Percentiles rank a stretch among this genome's conserved stretches.
These are phyloP conservation scores for Ustanciosporium gigantosporum DNA, from an alignment of 1,284 basidiomycete genomes.

Conservation along the genomic window DNA sequence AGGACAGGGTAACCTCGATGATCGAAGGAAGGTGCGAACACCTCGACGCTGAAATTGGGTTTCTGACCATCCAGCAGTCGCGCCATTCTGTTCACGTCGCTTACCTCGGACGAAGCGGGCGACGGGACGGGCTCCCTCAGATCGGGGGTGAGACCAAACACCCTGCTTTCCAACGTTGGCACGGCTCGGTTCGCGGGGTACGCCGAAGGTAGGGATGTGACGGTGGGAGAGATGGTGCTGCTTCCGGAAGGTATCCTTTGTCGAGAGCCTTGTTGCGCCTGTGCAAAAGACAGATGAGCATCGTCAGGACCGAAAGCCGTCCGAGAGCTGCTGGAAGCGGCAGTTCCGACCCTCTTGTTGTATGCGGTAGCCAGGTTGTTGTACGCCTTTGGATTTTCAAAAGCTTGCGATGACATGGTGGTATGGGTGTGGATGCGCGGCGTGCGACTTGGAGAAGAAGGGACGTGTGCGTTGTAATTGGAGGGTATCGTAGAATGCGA, in stretches of 20 bases:
- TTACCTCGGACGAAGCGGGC: conserved; percentile 8
- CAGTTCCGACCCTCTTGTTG: conserved; percentile 26
- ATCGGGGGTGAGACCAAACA: conserved; percentile 33
- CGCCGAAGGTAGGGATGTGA: too few relatives aligned
- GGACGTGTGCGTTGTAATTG: neutral
- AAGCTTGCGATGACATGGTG: conserved; percentile 2
- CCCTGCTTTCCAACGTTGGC: conserved; percentile 15
- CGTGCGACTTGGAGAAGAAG: neutral
- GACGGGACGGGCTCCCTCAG: conserved; percentile 18
- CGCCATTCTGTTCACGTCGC: conserved; percentile 17
- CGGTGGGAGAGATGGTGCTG: conserved; percentile 3
- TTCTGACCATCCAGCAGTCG: conserved; percentile 25
- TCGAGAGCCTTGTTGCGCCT: conserved; percentile 2
- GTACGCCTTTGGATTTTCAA: conserved; percentile 15
- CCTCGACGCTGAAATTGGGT: conserved; percentile 50
- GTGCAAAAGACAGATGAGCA: conserved; percentile 2
- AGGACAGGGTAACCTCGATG: conserved; percentile 48
- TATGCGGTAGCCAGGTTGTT: conserved; percentile 26
- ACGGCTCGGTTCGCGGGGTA: neutral
- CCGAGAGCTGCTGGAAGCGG: conserved; percentile 6
- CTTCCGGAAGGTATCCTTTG: conserved; percentile 9
- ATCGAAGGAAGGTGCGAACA: conserved; percentile 45
- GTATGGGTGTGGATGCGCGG: neutral
- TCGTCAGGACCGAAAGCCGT: conserved; percentile 7
- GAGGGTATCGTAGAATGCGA: neutral